Evolutionary conservation across 331 rosid genomes (phyloP).

Genomic region (Phaseolus coccineus): DNA sequence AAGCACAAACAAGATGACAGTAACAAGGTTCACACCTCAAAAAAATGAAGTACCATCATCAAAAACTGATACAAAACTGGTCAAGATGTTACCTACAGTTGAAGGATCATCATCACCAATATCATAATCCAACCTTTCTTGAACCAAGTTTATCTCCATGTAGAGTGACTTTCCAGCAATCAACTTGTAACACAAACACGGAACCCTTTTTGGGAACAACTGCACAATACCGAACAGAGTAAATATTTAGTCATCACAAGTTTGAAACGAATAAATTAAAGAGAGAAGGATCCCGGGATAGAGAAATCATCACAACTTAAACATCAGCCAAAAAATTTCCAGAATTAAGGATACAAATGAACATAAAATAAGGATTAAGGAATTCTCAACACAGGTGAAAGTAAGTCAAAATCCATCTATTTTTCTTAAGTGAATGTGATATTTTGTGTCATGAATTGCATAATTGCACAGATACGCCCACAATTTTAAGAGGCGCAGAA

Average conservation of each 20-base stretch:
- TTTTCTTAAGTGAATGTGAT: background rate
- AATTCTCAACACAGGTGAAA: background rate
- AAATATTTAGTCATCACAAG: slow-evolving; percentile 32
- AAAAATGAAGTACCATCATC: background rate
- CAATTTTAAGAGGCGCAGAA: slow-evolving; percentile 12
- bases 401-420: background rate
- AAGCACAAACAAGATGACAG: slow-evolving; percentile 4
- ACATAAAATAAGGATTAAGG: background rate
- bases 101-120: slow-evolving; percentile 33
- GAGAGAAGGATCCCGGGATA: background rate
- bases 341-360: background rate
- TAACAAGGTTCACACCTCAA: background rate
- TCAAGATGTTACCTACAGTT: slow-evolving; percentile 36
- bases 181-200: slow-evolving; percentile 73
- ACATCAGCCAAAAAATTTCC: slow-evolving; percentile 6
- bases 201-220: slow-evolving; percentile 84
- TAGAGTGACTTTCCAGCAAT: slow-evolving; percentile 84
- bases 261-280: slow-evolving; percentile 13
- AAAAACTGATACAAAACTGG: background rate
- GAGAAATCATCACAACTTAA: slow-evolving; percentile 25
- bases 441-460: background rate
- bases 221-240: slow-evolving; percentile 52
- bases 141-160: slow-evolving; percentile 80
- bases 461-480: background rate
- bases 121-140: slow-evolving; percentile 60